phyloP scores from a whole-genome alignment of 2,329 filamentous ascomycete species.

The Fusarium bulbicola region DNA sequence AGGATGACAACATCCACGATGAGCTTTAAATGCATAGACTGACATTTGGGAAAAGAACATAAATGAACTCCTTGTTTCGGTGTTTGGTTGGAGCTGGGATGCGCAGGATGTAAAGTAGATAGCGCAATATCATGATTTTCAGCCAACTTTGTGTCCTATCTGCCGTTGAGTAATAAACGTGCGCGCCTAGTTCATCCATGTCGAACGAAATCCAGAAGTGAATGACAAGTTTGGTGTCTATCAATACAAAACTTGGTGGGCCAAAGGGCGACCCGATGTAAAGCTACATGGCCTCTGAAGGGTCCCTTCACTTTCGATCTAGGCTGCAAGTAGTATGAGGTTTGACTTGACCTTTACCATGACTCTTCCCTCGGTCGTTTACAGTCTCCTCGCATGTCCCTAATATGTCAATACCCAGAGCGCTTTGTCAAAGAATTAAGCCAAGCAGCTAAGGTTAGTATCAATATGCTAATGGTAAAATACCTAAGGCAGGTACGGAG shows the following conservation, averaged over 20 bases:
- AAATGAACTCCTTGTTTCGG: conserved; percentile 39
- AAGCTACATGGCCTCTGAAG: background rate
- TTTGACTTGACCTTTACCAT: background rate
- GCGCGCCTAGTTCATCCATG: background rate
- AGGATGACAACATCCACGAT: conserved; percentile 79
- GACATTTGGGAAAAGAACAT: conserved; percentile 42
- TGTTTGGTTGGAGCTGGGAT: conserved; percentile 44
- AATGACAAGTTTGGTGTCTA: background rate
- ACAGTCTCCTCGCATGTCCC: background rate
- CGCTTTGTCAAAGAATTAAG: background rate
- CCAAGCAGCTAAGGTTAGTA: background rate
- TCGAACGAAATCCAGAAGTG: background rate
- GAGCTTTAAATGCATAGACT: conserved; percentile 73
- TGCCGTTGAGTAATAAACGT: background rate
- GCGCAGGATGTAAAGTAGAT: conserved; percentile 47
- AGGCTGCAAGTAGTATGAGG: background rate
- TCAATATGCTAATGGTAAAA: background rate
- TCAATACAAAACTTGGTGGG: background rate
- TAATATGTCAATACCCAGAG: background rate
- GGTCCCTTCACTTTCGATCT: background rate
- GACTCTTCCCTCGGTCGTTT: background rate
- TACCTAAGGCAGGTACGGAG: background rate
- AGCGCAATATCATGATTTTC: conserved; percentile 41
- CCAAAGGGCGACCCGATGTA: background rate
- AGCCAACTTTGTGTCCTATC: background rate